These are phyloP conservation scores for Calonectria pteridis DNA, from an alignment of 2,329 filamentous ascomycete genomes.

Conservation along the genomic window DNA sequence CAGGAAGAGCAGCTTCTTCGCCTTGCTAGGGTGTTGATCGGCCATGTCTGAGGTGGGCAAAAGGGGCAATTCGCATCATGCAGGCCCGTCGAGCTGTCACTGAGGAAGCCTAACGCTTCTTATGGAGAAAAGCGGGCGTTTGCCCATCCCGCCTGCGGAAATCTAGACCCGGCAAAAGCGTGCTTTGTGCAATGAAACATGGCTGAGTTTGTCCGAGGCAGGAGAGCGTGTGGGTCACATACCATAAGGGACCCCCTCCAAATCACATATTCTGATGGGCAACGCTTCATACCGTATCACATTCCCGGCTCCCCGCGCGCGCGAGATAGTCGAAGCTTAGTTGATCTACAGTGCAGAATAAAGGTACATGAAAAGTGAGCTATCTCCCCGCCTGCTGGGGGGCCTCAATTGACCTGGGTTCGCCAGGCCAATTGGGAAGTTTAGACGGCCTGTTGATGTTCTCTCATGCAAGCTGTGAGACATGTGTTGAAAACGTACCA, in stretches of 20 bases:
- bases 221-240: neutral
- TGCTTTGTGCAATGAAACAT: neutral
- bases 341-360: neutral
- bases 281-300: neutral
- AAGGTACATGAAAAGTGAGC: neutral
- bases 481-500: neutral
- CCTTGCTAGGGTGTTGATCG: neutral
- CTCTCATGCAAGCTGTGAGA: neutral
- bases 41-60: neutral
- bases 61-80: neutral
- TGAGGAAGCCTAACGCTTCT: neutral
- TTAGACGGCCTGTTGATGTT: too few relatives aligned
- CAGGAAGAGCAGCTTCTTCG: constrained; percentile 52
- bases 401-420: neutral
- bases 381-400: neutral
- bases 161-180: neutral
- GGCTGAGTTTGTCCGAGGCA: neutral
- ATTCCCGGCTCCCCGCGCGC: neutral
- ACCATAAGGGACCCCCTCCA: neutral
- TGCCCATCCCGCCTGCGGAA: neutral
- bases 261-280: neutral
- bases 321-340: neutral
- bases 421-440: neutral
- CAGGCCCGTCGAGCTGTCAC: neutral
- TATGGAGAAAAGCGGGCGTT: neutral